These are phyloP conservation scores for Kitagawia praeruptora DNA, from an alignment of 129 eudicot species.

Conservation along the genomic window DNA sequence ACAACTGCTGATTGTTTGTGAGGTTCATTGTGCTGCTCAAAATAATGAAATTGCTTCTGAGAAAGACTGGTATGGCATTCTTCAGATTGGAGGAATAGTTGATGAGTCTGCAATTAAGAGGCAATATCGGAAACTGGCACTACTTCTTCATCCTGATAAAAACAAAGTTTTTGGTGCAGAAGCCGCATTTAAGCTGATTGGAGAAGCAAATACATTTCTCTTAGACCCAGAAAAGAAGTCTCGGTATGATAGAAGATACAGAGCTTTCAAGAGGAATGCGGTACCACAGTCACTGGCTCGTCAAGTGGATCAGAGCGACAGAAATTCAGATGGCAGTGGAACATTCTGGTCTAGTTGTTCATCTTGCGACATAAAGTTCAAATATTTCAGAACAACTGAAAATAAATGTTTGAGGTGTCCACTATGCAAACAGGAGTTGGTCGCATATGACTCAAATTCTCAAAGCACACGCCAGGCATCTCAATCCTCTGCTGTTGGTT, in stretches of 20 bases:
- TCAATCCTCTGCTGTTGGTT: background rate
- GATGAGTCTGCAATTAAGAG: background rate
- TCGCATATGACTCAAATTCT: conserved; percentile 40
- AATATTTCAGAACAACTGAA: conserved; percentile 28
- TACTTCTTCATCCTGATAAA: background rate
- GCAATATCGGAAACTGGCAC: background rate
- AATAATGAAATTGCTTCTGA: background rate
- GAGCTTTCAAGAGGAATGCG: background rate
- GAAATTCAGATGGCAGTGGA: conserved; percentile 5
- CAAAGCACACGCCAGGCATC: conserved; percentile 15
- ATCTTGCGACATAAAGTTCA: conserved; percentile 35
- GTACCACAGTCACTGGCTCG: background rate
- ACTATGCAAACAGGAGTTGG: conserved; percentile 37
- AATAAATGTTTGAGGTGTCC: conserved; percentile 43
- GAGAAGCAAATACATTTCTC: background rate
- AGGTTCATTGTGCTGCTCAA: background rate
- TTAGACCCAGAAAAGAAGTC: background rate
- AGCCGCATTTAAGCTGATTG: background rate
- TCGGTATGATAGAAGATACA: background rate
- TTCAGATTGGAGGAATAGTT: background rate
- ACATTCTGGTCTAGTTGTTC: conserved; percentile 66
- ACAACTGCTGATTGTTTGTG: background rate
- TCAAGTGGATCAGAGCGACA: background rate
- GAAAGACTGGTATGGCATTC: background rate
- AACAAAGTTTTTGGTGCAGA: conserved; percentile 2